Evolutionary conservation across 1,139 yeast genomes (phyloP), one percentile per base, ranked within the genome.

Genomic region (Yamadazyma taylorii): DNA sequence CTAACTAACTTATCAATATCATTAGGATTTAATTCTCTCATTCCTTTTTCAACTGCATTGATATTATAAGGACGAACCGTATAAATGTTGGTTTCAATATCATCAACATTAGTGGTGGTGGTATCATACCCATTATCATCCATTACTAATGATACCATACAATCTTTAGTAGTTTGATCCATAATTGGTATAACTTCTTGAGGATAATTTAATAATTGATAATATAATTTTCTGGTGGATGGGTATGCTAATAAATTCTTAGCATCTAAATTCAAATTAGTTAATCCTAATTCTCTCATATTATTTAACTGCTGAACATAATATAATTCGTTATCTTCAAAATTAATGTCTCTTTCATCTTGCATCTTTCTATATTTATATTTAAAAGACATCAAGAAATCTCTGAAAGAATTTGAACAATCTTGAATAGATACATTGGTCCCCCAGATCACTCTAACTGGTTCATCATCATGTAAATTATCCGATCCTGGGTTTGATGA

Each of bases 181-280:
- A 92, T 89, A 50, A 92, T 87, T 7, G 98, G 97, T 39, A 92
- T 83, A 30, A 92, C 87, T 70, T 92, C 99, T 59, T 90, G 97
- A 0, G 99, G 99, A 57, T 90, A 92, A 55, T 87, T 86, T 48
- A 88, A 75, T 47, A 92, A 69, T 61, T 90, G 97, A 54, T 85
- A 78, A 60, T 85, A 90, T 35, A 94, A 69, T 53, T 85, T 87
- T 47, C 78, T 79, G 6, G 97, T 83, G 12, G 83, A 73, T 1
- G 86, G 82, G 53, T 79, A 88, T 8, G 95, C 80, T 42, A 84
- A 69, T 44, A 92, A 68, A 59, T 92, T 89, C 48, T 76, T 74
- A 2, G 94, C 84, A 58, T 92, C 98, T 46, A 92, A 67, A 53
- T 89, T 90, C 48, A 92, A 69, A 52, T 88, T 89, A 5, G 94